phyloP scores from a whole-genome alignment of 2,329 filamentous ascomycete species.

The Camptophora hylomeconis region DNA sequence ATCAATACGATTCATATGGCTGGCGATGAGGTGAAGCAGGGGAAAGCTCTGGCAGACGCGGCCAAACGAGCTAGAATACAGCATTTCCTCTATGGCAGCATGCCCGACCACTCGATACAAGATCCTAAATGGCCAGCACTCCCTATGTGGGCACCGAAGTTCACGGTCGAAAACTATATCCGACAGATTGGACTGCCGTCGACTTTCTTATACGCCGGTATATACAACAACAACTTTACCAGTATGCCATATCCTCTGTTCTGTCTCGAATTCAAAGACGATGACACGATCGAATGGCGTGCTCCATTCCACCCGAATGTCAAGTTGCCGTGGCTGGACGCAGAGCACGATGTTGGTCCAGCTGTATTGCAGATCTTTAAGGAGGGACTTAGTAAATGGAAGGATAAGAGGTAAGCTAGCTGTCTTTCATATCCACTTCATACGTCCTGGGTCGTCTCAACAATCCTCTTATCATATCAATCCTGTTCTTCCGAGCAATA shows the following conservation, averaged over 20 bases:
- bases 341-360: constrained; percentile 89
- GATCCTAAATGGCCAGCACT: constrained; percentile 65
- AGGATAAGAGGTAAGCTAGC: constrained; percentile 48
- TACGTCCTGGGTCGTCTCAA: constrained; percentile 2
- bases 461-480: neutral
- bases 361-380: constrained; percentile 91
- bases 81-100: constrained; percentile 92
- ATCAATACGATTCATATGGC: constrained; percentile 92
- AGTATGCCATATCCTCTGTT: constrained; percentile 85
- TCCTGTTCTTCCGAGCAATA: constrained; percentile 1
- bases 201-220: constrained; percentile 91
- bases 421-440: constrained; percentile 4
- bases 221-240: constrained; percentile 99
- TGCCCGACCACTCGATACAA: constrained; percentile 85
- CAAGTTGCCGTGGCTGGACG: constrained; percentile 87
- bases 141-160: constrained; percentile 85
- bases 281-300: constrained; percentile 83
- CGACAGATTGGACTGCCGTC: constrained; percentile 68
- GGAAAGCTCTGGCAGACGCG: constrained; percentile 75
- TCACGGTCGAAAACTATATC: constrained; percentile 83
- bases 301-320: constrained; percentile 85
- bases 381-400: constrained; percentile 78
- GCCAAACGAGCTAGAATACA: constrained; percentile 67
- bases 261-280: constrained; percentile 76
- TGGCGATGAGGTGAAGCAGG: constrained; percentile 83